phyloP scores from a whole-genome alignment of 2,329 filamentous ascomycete genomes.

The Fonsecaea multimorphosa region DNA sequence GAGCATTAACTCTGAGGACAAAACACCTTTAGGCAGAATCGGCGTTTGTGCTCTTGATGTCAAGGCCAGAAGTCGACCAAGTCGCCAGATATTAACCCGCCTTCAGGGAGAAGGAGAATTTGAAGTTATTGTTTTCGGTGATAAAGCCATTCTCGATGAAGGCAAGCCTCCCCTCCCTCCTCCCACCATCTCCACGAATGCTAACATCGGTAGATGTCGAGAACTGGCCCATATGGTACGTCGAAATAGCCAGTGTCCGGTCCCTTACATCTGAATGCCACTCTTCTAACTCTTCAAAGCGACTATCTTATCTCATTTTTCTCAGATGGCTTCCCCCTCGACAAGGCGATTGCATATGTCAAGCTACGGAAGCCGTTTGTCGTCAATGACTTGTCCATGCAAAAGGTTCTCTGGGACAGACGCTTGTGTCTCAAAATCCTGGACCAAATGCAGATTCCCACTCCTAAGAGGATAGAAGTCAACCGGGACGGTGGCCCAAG shows the following conservation, averaged over 20 bases:
- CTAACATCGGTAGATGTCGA: conserved; percentile 69
- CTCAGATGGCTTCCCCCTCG: conserved; percentile 93
- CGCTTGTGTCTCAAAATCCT: conserved; percentile 86
- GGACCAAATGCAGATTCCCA: conserved; percentile 87
- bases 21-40: conserved; percentile 66
- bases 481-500: conserved; percentile 89
- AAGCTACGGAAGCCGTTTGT: conserved; percentile 93
- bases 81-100: conserved; percentile 91
- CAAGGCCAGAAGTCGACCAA: conserved; percentile 96
- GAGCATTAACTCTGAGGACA: conserved; percentile 26
- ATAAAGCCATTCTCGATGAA: conserved; percentile 98
- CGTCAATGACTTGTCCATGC: conserved; percentile 97
- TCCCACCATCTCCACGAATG: conserved; percentile 16
- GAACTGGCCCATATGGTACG: conserved; percentile 89
- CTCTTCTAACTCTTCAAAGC: conserved; percentile 30
- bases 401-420: conserved; percentile 95
- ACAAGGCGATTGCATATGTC: conserved; percentile 96
- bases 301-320: conserved; percentile 99
- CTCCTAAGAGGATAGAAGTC: conserved; percentile 85
- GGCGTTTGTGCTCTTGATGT: conserved; percentile 94
- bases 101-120: conserved; percentile 91
- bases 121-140: conserved; percentile 95
- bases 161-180: conserved; percentile 50
- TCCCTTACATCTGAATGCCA: not conserved
- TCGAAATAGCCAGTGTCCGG: not conserved